Percentiles rank a stretch among this genome's conserved stretches.
Evolutionary conservation across 2,329 filamentous ascomycete genomes (phyloP).

Genomic region (Colletotrichum tropicicola): DNA sequence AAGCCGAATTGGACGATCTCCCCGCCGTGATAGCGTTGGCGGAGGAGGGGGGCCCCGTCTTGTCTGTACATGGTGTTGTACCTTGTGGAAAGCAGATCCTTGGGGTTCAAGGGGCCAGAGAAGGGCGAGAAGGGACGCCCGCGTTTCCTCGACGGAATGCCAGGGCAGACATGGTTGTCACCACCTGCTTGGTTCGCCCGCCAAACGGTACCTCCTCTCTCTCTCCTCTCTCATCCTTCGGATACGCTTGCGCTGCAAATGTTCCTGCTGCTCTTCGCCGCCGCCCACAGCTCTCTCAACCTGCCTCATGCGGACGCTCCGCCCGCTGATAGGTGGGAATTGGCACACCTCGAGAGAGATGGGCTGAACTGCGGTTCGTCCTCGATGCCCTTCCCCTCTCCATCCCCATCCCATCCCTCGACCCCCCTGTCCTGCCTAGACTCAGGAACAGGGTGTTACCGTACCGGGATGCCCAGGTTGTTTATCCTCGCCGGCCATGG

Average conservation of each 20-base stretch:
- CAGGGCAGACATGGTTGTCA: background rate
- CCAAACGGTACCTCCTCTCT: slow-evolving; percentile 2
- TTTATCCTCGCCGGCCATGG: slow-evolving; percentile 2
- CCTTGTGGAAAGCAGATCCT: too few species aligned
- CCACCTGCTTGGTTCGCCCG: background rate
- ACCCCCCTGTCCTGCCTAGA: slow-evolving; percentile 23
- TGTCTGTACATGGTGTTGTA: too few species aligned
- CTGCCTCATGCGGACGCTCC: slow-evolving; percentile 39
- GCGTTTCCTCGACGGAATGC: slow-evolving; percentile 1
- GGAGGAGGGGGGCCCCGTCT: background rate
- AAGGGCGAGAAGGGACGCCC: background rate
- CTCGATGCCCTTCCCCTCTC: slow-evolving; percentile 1
- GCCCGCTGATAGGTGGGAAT: slow-evolving; percentile 38
- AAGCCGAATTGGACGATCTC: slow-evolving; percentile 16
- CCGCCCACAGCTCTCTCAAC: slow-evolving; percentile 30
- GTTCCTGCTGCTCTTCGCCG: slow-evolving; percentile 26
- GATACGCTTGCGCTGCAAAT: slow-evolving; percentile 2
- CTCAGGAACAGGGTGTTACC: slow-evolving; percentile 28
- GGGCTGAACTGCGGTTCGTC: slow-evolving; percentile 16
- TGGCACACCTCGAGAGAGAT: slow-evolving; percentile 18
- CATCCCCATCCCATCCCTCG: background rate
- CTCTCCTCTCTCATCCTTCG: background rate
- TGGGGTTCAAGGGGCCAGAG: background rate
- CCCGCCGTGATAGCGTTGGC: slow-evolving; percentile 12
- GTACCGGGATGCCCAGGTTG: slow-evolving; percentile 18